Conservation (phyloP, 2,329 filamentous ascomycete genomes). For the Hypoxylon sp. region DNA sequence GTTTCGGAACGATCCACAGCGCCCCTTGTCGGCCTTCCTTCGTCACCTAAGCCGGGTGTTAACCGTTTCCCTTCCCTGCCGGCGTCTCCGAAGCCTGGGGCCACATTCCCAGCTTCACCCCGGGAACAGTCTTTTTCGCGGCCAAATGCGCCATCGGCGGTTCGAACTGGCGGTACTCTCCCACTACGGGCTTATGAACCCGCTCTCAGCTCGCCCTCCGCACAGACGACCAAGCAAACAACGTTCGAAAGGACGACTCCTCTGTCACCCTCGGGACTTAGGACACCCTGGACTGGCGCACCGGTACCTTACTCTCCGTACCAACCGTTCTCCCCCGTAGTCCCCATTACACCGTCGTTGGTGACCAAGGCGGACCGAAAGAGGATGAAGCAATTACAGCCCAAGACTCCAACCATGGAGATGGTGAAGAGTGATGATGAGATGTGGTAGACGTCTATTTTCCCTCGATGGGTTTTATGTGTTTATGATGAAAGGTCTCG, state of each 20-base stretch:
- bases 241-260: conserved; percentile 72
- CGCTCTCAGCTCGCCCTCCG: conserved; percentile 66
- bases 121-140: conserved; percentile 66
- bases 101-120: conserved; percentile 60
- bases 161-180: conserved; percentile 70
- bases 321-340: conserved; percentile 81
- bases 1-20: conserved; percentile 66
- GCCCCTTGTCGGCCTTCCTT: conserved; percentile 66
- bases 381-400: conserved; percentile 74
- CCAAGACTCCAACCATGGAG: conserved; percentile 73
- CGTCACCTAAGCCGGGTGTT: conserved; percentile 59
- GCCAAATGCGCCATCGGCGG: conserved; percentile 66
- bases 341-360: conserved; percentile 82
- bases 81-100: conserved; percentile 56
- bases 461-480: conserved; percentile 12
- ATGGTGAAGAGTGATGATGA: conserved; percentile 75
- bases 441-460: conserved; percentile 67
- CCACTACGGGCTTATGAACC: conserved; percentile 75
- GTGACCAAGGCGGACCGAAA: conserved; percentile 80
- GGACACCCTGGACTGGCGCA: conserved; percentile 73
- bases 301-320: conserved; percentile 82
- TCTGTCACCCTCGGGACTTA: conserved; percentile 69
- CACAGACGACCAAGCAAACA: conserved; percentile 72
- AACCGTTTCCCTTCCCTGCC: conserved; percentile 56
- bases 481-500: conserved; percentile 24